These are phyloP conservation scores for Arthroderma uncinatum DNA, from an alignment of 2,329 filamentous ascomycete species.

Conservation along the genomic window DNA sequence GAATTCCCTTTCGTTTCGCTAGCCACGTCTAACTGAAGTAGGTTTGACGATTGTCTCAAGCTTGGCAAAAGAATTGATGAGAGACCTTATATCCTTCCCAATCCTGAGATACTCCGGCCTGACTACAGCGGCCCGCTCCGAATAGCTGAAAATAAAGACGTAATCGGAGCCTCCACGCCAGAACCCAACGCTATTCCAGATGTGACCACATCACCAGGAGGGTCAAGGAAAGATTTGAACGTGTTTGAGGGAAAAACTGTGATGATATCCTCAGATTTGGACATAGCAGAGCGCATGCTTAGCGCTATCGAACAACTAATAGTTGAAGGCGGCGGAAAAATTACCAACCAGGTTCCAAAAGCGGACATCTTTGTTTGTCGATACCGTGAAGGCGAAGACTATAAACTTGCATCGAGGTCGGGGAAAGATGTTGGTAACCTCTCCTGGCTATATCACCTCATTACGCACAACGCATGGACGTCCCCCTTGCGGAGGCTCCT, in stretches of 20 bases:
- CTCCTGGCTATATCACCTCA: slow-evolving; percentile 86
- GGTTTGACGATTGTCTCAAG: slow-evolving; percentile 94
- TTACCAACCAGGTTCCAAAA: slow-evolving; percentile 54
- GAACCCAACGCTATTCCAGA: slow-evolving; percentile 34
- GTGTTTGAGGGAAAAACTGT: slow-evolving; percentile 71
- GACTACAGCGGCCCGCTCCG: slow-evolving; percentile 43
- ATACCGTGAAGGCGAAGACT: slow-evolving; percentile 71
- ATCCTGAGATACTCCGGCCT: slow-evolving; percentile 67
- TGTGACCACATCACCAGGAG: slow-evolving; percentile 18
- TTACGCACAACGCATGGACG: slow-evolving; percentile 80
- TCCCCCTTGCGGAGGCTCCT: slow-evolving; percentile 71
- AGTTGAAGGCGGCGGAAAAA: slow-evolving; percentile 54
- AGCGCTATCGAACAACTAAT: slow-evolving; percentile 62
- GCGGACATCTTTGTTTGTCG: slow-evolving; percentile 81
- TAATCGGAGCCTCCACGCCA: slow-evolving; percentile 56
- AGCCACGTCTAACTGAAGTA: slow-evolving; percentile 25
- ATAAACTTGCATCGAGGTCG: slow-evolving; percentile 60
- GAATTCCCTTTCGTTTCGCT: slow-evolving; percentile 12
- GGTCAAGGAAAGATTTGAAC: slow-evolving; percentile 44
- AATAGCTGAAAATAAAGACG: slow-evolving; percentile 47
- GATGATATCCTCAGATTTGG: slow-evolving; percentile 64
- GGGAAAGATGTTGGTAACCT: slow-evolving; percentile 83
- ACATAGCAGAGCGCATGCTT: slow-evolving; percentile 54
- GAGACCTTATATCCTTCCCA: slow-evolving; percentile 68
- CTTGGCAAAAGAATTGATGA: slow-evolving; percentile 87